Percentiles rank a stretch among this genome's conserved stretches.
These are phyloP conservation scores for Pythium aphanidermatum DNA, from an alignment of 352 stramenopile species.

Conservation along the genomic window DNA sequence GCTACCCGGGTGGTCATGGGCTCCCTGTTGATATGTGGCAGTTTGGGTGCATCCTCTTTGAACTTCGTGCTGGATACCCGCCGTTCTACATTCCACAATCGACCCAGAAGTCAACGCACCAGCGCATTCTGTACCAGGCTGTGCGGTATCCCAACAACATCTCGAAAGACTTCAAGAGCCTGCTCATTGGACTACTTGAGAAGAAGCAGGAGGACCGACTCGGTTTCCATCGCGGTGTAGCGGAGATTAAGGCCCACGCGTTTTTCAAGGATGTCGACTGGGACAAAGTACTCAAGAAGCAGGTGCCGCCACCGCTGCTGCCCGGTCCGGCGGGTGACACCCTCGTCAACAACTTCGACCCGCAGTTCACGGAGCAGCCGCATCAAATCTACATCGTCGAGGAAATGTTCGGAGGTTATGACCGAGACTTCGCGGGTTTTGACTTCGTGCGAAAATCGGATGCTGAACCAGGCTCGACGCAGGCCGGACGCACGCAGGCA, in stretches of 20 bases:
- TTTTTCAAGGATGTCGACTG: conserved; percentile 80
- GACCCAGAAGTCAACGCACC: conserved; percentile 84
- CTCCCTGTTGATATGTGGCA: conserved; percentile 92
- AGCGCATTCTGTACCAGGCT: conserved; percentile 85
- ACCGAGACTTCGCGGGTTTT: conserved; percentile 78
- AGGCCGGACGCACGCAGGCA: conserved; percentile 16
- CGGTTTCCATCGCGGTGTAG: conserved; percentile 47
- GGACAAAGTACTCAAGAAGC: conserved; percentile 63
- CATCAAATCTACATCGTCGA: conserved; percentile 76
- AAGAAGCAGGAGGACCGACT: conserved; percentile 82
- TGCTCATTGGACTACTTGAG: conserved; percentile 64
- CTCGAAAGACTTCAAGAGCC: conserved; percentile 63
- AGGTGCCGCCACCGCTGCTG: conserved; percentile 52
- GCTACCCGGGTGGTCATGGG: conserved; percentile 72
- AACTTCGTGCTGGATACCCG: conserved; percentile 88
- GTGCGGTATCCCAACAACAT: conserved; percentile 85
- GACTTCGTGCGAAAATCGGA: conserved; percentile 80
- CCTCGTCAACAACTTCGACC: conserved; percentile 82
- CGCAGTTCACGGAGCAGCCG: conserved; percentile 78
- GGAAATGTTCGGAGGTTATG: conserved; percentile 55
- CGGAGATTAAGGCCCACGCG: conserved; percentile 60
- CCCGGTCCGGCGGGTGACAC: conserved; percentile 57
- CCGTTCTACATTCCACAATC: conserved; percentile 91
- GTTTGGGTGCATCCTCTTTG: conserved; percentile 92
- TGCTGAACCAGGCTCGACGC: no score